A percentile compares a stretch with the other conserved stretches of the same genome.
Evolutionary conservation across 1,139 yeast genomes (phyloP).

Genomic region (Pichia norvegensis): DNA sequence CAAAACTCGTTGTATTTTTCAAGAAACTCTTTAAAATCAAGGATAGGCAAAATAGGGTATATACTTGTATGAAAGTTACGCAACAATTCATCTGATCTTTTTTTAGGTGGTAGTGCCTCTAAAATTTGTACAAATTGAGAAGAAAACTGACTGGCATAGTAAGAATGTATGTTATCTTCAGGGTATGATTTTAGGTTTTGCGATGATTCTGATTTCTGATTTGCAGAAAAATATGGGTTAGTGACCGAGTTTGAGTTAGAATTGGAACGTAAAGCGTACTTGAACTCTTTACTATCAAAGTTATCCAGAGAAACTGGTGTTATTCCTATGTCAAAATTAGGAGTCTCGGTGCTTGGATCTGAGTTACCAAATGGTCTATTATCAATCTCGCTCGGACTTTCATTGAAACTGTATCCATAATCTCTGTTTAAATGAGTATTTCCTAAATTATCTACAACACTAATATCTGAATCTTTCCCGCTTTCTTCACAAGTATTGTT

Average conservation of each 20-base stretch:
- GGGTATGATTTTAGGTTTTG: background rate
- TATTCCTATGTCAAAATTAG: background rate
- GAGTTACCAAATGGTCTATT: too few relatives aligned
- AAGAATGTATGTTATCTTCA: constrained; percentile 3
- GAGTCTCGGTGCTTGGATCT: background rate
- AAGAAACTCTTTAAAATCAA: constrained; percentile 36
- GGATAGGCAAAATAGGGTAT: constrained; percentile 46
- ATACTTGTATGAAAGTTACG: constrained; percentile 44
- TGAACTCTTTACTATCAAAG: background rate
- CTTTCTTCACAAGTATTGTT: too few relatives aligned
- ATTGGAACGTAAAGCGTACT: background rate
- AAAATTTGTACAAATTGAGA: constrained; percentile 22
- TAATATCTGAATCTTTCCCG: too few relatives aligned
- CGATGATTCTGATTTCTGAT: background rate
- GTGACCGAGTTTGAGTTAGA: background rate
- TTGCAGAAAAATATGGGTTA: background rate
- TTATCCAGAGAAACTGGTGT: background rate
- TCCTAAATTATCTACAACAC: too few relatives aligned
- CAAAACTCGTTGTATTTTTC: constrained; percentile 45
- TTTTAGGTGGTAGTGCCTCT: constrained; percentile 31
- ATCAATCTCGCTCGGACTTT: background rate
- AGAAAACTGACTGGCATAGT: constrained; percentile 11
- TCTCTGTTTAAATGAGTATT: too few relatives aligned
- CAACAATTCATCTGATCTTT: constrained; percentile 43
- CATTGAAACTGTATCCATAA: background rate